Percentiles rank a stretch among this genome's conserved stretches.
Evolutionary conservation across 2,329 filamentous ascomycete species (phyloP).

Genomic region (Lachnum nothofagi): DNA sequence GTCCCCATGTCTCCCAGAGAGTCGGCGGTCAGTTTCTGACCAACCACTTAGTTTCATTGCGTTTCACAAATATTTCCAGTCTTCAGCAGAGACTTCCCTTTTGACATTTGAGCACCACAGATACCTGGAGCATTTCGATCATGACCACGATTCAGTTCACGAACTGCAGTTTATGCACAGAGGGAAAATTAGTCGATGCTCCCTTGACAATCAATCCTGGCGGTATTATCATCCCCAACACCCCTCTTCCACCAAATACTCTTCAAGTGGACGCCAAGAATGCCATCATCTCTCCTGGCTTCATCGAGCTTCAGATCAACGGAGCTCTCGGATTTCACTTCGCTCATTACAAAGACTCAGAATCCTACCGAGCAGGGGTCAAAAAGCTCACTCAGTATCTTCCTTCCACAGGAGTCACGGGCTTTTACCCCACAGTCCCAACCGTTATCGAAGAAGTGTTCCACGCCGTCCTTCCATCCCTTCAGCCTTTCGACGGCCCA

Average conservation of each 20-base stretch:
- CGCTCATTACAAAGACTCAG: slow-evolving; percentile 41
- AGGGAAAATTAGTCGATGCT: slow-evolving; percentile 16
- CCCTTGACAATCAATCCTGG: slow-evolving; percentile 21
- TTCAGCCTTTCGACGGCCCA: slow-evolving; percentile 39
- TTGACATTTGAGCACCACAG: too few relatives aligned
- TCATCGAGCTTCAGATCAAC: slow-evolving; percentile 52
- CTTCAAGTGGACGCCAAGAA: slow-evolving; percentile 40
- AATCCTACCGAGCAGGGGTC: slow-evolving; percentile 39
- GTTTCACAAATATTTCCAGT: too few relatives aligned
- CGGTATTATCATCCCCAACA: slow-evolving; percentile 26
- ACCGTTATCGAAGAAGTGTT: slow-evolving; percentile 45
- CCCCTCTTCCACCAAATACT: slow-evolving; percentile 18
- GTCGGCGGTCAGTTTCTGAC: too few relatives aligned
- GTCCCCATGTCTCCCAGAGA: too few relatives aligned
- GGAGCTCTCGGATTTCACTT: slow-evolving; percentile 46
- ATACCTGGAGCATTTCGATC: background rate
- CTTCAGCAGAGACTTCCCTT: too few relatives aligned
- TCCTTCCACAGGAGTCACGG: slow-evolving; percentile 47
- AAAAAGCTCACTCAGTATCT: slow-evolving; percentile 44
- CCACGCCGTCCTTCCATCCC: slow-evolving; percentile 39
- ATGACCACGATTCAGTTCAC: slow-evolving; percentile 19
- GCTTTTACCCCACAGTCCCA: slow-evolving; percentile 50
- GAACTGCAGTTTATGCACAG: slow-evolving; percentile 26
- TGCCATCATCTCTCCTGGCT: slow-evolving; percentile 48
- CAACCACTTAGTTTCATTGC: too few relatives aligned